phyloP scores from a whole-genome alignment of 257 asterid genomes.

The Gentiana macrophylla region DNA sequence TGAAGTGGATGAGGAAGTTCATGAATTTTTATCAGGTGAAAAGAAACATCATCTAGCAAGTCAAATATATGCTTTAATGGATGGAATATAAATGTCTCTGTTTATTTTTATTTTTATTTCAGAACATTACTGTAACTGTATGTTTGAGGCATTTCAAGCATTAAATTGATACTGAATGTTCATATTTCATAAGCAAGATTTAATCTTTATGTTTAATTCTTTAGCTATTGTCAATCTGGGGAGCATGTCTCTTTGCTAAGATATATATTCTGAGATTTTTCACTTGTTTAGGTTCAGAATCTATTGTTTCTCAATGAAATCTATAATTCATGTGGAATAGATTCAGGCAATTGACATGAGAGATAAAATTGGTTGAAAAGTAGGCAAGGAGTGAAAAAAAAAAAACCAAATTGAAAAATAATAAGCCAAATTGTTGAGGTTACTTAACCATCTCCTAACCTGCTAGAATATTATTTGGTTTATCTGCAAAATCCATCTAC shows the following conservation, averaged over 20 bases:
- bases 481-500: slow-evolving; percentile 23
- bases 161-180: background rate
- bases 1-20: slow-evolving; percentile 63
- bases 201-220: too few species aligned
- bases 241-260: too few species aligned
- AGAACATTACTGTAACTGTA: too few species aligned
- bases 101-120: too few species aligned
- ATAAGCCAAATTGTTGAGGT: slow-evolving; percentile 17
- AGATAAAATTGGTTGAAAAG: slow-evolving; percentile 45
- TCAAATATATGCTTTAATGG: slow-evolving; percentile 13
- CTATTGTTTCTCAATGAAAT: background rate
- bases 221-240: too few species aligned
- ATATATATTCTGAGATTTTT: background rate
- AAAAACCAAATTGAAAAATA: slow-evolving; percentile 6
- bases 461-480: slow-evolving; percentile 23
- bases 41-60: slow-evolving; percentile 16
- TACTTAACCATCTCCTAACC: slow-evolving; percentile 79
- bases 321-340: slow-evolving; percentile 5
- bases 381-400: slow-evolving; percentile 38
- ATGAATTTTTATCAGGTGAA: slow-evolving; percentile 49
- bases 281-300: background rate
- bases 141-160: background rate
- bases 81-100: background rate
- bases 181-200: too few species aligned
- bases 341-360: slow-evolving; percentile 63